These are phyloP conservation scores for Aureobasidium sp. DNA, from an alignment of 2,329 filamentous ascomycete genomes.

Conservation along the genomic window DNA sequence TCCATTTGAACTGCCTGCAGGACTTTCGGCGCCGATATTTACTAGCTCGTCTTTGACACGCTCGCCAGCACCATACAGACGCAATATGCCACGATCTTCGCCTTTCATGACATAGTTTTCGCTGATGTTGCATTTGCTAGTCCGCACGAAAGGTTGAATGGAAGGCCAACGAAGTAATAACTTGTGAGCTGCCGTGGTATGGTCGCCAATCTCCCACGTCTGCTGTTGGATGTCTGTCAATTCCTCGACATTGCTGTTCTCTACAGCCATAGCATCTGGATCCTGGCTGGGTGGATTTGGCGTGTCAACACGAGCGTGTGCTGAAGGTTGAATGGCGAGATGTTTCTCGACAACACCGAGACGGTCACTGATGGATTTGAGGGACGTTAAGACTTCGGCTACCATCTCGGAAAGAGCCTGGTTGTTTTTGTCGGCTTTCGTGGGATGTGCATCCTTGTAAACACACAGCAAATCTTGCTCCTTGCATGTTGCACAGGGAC, in stretches of 20 bases:
- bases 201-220: conserved; percentile 47
- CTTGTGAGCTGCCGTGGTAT: conserved; percentile 82
- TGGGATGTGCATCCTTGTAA: conserved; percentile 84
- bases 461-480: conserved; percentile 78
- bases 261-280: conserved; percentile 3
- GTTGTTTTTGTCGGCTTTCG: conserved; percentile 43
- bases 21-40: conserved; percentile 30
- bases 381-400: conserved; percentile 39
- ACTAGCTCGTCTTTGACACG: conserved; percentile 30
- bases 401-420: conserved; percentile 19
- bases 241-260: neutral
- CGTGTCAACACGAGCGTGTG: conserved; percentile 4
- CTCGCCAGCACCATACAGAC: conserved; percentile 31
- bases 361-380: conserved; percentile 31
- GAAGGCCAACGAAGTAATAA: conserved; percentile 58
- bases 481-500: conserved; percentile 75
- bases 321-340: neutral
- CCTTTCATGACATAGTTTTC: conserved; percentile 30
- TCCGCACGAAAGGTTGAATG: conserved; percentile 21
- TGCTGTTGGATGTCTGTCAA: neutral
- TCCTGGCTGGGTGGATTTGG: neutral
- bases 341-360: conserved; percentile 23
- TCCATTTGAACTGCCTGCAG: conserved; percentile 32
- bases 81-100: conserved; percentile 30
- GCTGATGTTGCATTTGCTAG: neutral